Percentiles rank a stretch among this genome's conserved stretches.
Conservation (phyloP, 2,329 filamentous ascomycete species). For the Blastomyces parvus region DNA sequence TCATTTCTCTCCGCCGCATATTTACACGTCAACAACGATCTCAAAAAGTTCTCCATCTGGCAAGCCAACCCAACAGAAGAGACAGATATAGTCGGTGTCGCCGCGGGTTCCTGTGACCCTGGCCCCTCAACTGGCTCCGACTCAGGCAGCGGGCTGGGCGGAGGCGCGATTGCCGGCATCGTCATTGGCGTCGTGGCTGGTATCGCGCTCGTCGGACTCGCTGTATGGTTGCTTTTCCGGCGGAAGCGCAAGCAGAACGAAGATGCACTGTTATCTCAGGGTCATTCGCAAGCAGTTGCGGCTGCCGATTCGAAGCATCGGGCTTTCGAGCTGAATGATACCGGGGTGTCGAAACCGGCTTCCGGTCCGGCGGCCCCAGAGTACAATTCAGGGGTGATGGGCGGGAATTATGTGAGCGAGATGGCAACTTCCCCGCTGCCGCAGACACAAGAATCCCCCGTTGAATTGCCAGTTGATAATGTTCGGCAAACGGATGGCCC, state of each 20-base stretch:
- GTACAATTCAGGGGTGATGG: not conserved
- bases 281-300: not conserved
- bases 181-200: constrained; percentile 9
- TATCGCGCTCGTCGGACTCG: not conserved
- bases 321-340: not conserved
- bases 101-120: not conserved
- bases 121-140: not conserved
- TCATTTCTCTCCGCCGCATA: constrained; percentile 27
- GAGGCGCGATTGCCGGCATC: constrained; percentile 11
- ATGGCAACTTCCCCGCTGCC: not conserved
- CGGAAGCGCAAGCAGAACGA: constrained; percentile 3
- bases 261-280: not conserved
- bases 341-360: not conserved
- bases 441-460: not conserved
- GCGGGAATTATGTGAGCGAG: not conserved
- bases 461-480: not conserved
- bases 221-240: constrained; percentile 5
- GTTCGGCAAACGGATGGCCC: not conserved
- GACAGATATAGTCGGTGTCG: constrained; percentile 17
- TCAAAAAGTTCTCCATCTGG: constrained; percentile 18
- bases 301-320: not conserved
- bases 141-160: not conserved
- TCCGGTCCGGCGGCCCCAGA: not conserved
- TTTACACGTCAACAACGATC: constrained; percentile 24
- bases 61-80: constrained; percentile 13